Base-by-base conservation (phyloP, 495 filamentous ascomycete genomes). In the Glonium stellatum region DNA sequence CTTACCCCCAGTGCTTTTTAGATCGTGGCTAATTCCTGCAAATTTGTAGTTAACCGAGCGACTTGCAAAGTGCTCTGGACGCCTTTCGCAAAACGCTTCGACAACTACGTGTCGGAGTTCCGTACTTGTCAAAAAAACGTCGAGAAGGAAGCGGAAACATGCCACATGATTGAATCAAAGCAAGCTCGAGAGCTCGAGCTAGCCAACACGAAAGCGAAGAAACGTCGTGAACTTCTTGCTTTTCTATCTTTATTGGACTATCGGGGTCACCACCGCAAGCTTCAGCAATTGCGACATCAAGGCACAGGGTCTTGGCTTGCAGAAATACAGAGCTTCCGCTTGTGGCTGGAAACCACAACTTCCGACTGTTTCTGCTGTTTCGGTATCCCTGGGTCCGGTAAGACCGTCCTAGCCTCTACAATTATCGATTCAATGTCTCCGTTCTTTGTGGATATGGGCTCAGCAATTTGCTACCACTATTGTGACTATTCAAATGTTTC, bases 111-210 rank as follows among this genome's bases (percentile, higher is more conserved):
- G 15, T 50, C 55, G 0, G 49, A 27, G 4, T 75, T 73, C 49
- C 69, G 68, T 18, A 55, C 9, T 5, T 69, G 71, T 55, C 56
- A 57, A 41, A 58, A 70, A 41, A 60, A 56, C n/a, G 70, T 73
- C 0, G 68, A 69, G 34, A 64, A 65, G 19, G 70, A 72, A 57
- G 73, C 67, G 25, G 34, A 52, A 8, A 13, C 66, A 0, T 60
- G 69, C 9, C 62, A 73, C 53, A 67, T 73, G 68, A 66, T 70
- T n/a, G 72, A 71, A 52, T 22, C 34, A n/a, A 42, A 27, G 2
- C 34, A 54, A 22, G 8, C 25, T 1, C 23, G 34, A 8, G 57
- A 57, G 1, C n/a, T 60, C 1, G 37, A 63, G 25, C 11, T 50
- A 42, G 56, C 52, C 1, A 61, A 60, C 19, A 19, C 11, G 36